A percentile compares a stretch with the other conserved stretches of the same genome.
These are phyloP conservation scores for Mallotus repandus DNA, from an alignment of 441 rosid genomes.

Conservation along the genomic window DNA sequence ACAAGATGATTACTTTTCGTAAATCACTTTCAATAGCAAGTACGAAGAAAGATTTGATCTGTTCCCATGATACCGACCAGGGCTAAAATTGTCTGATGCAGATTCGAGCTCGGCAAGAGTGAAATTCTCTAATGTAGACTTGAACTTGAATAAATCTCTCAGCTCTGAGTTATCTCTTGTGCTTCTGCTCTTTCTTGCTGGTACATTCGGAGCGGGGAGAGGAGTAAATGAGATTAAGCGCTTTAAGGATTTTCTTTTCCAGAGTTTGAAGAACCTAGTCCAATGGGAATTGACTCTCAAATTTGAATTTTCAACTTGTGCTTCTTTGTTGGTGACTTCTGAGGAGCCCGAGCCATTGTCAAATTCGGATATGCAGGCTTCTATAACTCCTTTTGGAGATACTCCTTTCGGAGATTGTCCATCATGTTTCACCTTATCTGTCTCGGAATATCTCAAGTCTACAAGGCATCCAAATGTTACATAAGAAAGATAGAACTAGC, in stretches of 20 bases:
- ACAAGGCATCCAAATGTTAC: conserved; percentile 12
- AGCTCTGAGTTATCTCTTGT: conserved; percentile 38
- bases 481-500: conserved; percentile 5
- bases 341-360: conserved; percentile 29
- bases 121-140: conserved; percentile 59
- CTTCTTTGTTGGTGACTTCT: conserved; percentile 15
- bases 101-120: conserved; percentile 51
- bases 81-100: conserved; percentile 71
- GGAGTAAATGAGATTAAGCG: conserved; percentile 54
- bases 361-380: conserved; percentile 40
- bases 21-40: background rate
- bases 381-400: conserved; percentile 70
- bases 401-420: conserved; percentile 65
- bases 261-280: conserved; percentile 63
- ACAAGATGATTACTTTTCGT: background rate
- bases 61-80: conserved; percentile 35
- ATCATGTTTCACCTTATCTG: conserved; percentile 33
- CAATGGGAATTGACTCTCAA: conserved; percentile 49
- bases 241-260: conserved; percentile 61
- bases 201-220: conserved; percentile 31
- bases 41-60: background rate
- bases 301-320: conserved; percentile 24
- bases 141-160: conserved; percentile 53
- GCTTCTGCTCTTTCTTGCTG: conserved; percentile 44
- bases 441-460: conserved; percentile 54